Base-by-base conservation (phyloP, 306 rosid genomes). In the Glycyrrhiza uralensis region DNA sequence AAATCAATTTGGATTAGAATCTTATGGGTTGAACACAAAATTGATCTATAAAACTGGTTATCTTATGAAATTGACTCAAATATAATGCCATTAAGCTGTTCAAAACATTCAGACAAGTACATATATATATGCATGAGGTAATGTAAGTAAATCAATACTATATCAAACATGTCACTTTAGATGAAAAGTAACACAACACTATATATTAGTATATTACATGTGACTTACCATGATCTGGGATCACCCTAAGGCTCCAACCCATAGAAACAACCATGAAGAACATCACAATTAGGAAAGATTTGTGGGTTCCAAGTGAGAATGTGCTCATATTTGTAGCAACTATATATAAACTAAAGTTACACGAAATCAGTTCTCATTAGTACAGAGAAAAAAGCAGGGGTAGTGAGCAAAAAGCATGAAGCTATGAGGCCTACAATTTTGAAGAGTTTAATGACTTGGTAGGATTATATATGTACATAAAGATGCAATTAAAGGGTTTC, bases 301-400 rank as follows among this genome's bases (percentile, higher is more conserved):
- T 59, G 50, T 71, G 82, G 47, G 85, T 71, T 71, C 79, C 75
- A 69, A 79, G 73, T 1, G 79, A 66, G 54, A 71, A 57, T 68
- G 63, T 80, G 78, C 44, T 89, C 97, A 93, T 93, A 17, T 32
- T 61, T 32, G 69, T 60, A 26, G 24, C 39, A 44, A 62, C 17
- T n/a, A 35, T 24, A 35, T 24, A 15, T 30, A 75, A 39, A 22
- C 64, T 71, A 1, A 46, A 74, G 13, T 38, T 38, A 54, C 17
- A 55, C 23, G 55, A 73, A 18, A 22, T 14, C 41, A 77, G 4
- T 73, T 54, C 68, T 67, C 80, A 49, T 78, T 11, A 71, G 47
- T 32, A 36, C 42, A 30, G 39, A 63, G n/a, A n/a, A n/a, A 78
- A 70, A 58, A 10, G 33, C 6, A 74, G 42, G 18, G 23, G 20